Evolutionary conservation across 495 filamentous ascomycete genomes (phyloP).

Genomic region (Talaromyces ruber): DNA sequence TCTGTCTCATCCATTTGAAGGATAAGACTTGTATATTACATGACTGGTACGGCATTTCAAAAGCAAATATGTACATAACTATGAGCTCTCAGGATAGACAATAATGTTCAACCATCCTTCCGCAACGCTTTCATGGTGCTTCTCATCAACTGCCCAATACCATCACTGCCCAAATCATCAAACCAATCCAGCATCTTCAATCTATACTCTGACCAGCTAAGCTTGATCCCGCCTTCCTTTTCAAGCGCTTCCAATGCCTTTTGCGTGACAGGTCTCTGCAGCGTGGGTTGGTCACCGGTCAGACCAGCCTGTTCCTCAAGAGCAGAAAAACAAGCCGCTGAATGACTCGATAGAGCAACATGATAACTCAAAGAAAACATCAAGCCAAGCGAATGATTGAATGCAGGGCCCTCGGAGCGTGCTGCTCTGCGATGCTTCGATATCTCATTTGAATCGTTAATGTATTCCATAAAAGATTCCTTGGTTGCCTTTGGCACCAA

Average conservation of each 20-base stretch:
- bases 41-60: neutral
- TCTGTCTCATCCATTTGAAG: neutral
- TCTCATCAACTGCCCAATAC: constrained; percentile 67
- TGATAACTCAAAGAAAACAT: constrained; percentile 67
- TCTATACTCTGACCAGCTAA: constrained; percentile 69
- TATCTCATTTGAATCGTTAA: constrained; percentile 27
- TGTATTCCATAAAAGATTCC: constrained; percentile 38
- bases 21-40: constrained; percentile 13
- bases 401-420: constrained; percentile 23
- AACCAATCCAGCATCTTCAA: constrained; percentile 65
- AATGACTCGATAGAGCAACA: constrained; percentile 53
- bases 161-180: constrained; percentile 53
- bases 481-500: constrained; percentile 45
- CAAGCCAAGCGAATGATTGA: constrained; percentile 37
- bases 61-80: constrained; percentile 2
- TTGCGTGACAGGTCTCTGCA: constrained; percentile 73
- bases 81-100: neutral
- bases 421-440: constrained; percentile 19
- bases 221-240: constrained; percentile 57
- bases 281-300: constrained; percentile 37
- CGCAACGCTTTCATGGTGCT: constrained; percentile 71
- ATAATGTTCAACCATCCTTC: constrained; percentile 21
- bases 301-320: constrained; percentile 54
- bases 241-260: constrained; percentile 52
- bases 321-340: constrained; percentile 54